Conservation (phyloP, 768 basidiomycete species). For the Leucocoprinus leucothites region DNA sequence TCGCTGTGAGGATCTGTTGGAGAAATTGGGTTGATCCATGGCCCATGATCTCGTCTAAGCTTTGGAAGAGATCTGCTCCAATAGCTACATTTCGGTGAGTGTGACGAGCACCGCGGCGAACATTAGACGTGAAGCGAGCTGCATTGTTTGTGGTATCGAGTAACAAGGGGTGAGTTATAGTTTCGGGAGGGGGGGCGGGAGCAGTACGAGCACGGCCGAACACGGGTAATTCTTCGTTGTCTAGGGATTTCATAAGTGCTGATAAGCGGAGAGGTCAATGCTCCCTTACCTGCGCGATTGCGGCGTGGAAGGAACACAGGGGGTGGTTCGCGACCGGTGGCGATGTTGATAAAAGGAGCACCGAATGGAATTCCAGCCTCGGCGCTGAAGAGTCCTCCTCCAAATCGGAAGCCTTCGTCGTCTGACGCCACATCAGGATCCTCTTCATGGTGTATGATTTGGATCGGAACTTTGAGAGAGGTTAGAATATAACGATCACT, state of each 20-base stretch:
- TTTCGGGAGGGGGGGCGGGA: slow-evolving; percentile 54
- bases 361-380: slow-evolving; percentile 57
- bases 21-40: slow-evolving; percentile 80
- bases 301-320: slow-evolving; percentile 11
- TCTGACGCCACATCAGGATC: slow-evolving; percentile 63
- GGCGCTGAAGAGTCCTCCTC: slow-evolving; percentile 31
- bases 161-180: slow-evolving; percentile 80
- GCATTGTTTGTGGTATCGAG: slow-evolving; percentile 51
- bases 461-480: slow-evolving; percentile 35
- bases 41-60: slow-evolving; percentile 79
- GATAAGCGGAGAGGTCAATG: slow-evolving; percentile 10
- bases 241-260: slow-evolving; percentile 20
- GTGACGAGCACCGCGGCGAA: slow-evolving; percentile 50
- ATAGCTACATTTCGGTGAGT: slow-evolving; percentile 53
- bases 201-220: slow-evolving; percentile 61
- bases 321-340: slow-evolving; percentile 35
- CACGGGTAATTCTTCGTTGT: slow-evolving; percentile 54
- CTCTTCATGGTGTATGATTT: slow-evolving; percentile 60
- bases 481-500: slow-evolving; percentile 8
- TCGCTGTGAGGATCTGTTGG: slow-evolving; percentile 72
- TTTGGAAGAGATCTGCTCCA: slow-evolving; percentile 62
- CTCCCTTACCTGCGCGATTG: slow-evolving; percentile 30
- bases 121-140: slow-evolving; percentile 40
- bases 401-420: slow-evolving; percentile 56
- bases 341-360: slow-evolving; percentile 47